These are phyloP conservation scores for Coffea eugenioides DNA, from an alignment of 257 asterid species.

Conservation along the genomic window DNA sequence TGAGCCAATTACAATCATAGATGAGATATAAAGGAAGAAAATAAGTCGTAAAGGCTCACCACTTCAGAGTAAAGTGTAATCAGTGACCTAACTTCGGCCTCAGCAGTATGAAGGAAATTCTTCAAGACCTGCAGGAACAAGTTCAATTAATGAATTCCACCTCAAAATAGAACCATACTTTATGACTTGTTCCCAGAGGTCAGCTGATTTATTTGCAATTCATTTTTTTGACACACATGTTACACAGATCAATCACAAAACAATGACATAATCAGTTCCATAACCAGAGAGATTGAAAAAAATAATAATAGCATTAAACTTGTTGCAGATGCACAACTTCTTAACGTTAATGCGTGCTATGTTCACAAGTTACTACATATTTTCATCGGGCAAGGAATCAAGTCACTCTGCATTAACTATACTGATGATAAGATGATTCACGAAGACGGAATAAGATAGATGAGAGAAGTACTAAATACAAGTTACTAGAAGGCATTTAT, in stretches of 20 bases:
- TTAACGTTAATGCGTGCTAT: not conserved
- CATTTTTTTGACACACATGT: not conserved
- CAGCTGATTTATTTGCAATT: not conserved
- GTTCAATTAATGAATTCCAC: slow-evolving; percentile 23
- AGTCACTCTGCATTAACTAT: not conserved
- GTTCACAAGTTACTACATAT: not conserved
- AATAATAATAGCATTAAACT: not conserved
- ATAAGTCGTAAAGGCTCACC: slow-evolving; percentile 46
- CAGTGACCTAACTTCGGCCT: slow-evolving; percentile 94
- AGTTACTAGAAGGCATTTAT: not conserved
- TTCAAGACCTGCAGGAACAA: slow-evolving; percentile 63
- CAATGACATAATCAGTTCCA: not conserved
- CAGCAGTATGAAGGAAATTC: slow-evolving; percentile 80
- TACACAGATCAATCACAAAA: not conserved
- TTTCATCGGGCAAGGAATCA: not conserved
- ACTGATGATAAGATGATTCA: not conserved
- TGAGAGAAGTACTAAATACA: not conserved
- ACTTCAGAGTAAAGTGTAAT: slow-evolving; percentile 87
- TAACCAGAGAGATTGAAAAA: not conserved
- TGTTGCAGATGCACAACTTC: not conserved
- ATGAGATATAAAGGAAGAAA: not conserved
- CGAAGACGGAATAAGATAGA: not conserved
- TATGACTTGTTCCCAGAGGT: not conserved
- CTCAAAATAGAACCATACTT: not conserved
- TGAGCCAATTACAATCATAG: slow-evolving; percentile 8